Evolutionary conservation across 2,329 filamentous ascomycete genomes (phyloP).

Genomic region (Lecanosticta acicola): DNA sequence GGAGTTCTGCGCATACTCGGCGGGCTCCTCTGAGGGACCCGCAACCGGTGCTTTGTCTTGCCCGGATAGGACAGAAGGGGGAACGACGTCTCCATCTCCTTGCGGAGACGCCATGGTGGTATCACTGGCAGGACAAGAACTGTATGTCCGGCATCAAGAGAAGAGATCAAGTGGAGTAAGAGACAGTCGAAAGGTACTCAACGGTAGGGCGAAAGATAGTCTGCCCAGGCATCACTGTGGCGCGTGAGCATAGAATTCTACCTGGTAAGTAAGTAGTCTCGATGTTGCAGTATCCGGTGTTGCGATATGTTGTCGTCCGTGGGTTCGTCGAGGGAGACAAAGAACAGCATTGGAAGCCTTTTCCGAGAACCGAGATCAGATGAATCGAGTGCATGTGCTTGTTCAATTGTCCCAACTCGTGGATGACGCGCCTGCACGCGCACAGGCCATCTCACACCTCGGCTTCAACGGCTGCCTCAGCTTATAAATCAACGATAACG

Average conservation of each 20-base stretch:
- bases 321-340: neutral
- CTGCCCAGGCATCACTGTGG: neutral
- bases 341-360: neutral
- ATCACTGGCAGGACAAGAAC: neutral
- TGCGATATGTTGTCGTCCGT: too few species aligned
- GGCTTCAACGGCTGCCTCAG: too few species aligned
- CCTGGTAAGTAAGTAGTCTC: neutral
- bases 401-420: neutral
- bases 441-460: neutral
- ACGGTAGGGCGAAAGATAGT: neutral
- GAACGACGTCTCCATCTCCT: neutral
- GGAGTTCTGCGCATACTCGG: neutral
- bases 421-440: neutral
- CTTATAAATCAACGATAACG: too few species aligned
- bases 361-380: neutral
- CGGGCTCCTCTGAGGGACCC: neutral
- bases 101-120: neutral
- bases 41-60: too few species aligned
- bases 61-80: neutral
- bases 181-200: neutral
- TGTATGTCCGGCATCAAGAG: neutral
- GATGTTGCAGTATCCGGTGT: neutral
- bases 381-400: neutral
- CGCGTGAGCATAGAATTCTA: neutral
- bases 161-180: neutral